These are phyloP conservation scores for Podaxis sp. DNA, from an alignment of 768 basidiomycete genomes.

Conservation along the genomic window DNA sequence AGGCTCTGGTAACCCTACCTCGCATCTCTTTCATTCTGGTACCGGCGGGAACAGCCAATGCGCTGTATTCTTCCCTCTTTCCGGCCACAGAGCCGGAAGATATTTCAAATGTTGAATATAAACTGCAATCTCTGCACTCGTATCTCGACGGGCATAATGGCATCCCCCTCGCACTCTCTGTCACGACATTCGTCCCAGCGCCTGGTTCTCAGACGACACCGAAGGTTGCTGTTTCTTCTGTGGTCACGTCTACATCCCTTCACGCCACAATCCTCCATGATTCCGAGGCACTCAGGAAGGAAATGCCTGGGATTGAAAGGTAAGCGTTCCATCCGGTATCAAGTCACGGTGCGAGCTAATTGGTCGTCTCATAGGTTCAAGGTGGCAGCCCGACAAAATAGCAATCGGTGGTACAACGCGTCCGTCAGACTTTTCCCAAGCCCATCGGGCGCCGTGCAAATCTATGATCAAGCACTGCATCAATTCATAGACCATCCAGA, in stretches of 20 bases:
- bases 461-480: slow-evolving; percentile 56
- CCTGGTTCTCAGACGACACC: slow-evolving; percentile 24
- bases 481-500: slow-evolving; percentile 46
- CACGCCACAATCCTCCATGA: slow-evolving; percentile 85
- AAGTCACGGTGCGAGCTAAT: background rate
- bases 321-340: slow-evolving; percentile 14
- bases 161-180: slow-evolving; percentile 53
- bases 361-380: slow-evolving; percentile 59
- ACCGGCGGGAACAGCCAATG: slow-evolving; percentile 92
- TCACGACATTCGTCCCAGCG: slow-evolving; percentile 43
- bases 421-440: slow-evolving; percentile 55
- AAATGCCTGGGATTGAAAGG: slow-evolving; percentile 72
- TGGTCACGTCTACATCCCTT: slow-evolving; percentile 83
- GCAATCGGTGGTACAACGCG: slow-evolving; percentile 68
- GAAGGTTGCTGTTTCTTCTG: slow-evolving; percentile 49
- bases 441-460: slow-evolving; percentile 42
- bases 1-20: slow-evolving; percentile 8
- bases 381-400: slow-evolving; percentile 77
- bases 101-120: slow-evolving; percentile 33
- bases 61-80: slow-evolving; percentile 79
- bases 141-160: slow-evolving; percentile 40
- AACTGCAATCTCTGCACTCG: slow-evolving; percentile 55
- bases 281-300: slow-evolving; percentile 71
- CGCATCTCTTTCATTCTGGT: slow-evolving; percentile 50
- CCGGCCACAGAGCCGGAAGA: slow-evolving; percentile 37